Percentiles rank a stretch among this genome's conserved stretches.
These are phyloP conservation scores for Fusarium virguliforme DNA, from an alignment of 2,329 filamentous ascomycete species.

Conservation along the genomic window DNA sequence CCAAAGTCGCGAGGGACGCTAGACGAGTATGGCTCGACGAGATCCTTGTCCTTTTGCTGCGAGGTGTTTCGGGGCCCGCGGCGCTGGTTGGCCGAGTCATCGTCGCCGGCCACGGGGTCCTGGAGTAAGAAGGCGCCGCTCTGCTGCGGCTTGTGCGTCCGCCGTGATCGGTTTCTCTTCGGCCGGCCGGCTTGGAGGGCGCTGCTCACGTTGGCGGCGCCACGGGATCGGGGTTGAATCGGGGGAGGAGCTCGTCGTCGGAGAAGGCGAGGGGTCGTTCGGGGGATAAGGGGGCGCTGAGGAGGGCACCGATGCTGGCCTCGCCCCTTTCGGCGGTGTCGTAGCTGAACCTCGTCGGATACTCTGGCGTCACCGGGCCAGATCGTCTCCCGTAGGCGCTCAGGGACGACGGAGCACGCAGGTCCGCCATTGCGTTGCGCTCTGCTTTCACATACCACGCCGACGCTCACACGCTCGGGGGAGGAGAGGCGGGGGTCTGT, in stretches of 20 bases:
- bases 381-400: slow-evolving; percentile 48
- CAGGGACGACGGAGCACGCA: slow-evolving; percentile 44
- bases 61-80: slow-evolving; percentile 47
- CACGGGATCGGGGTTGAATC: slow-evolving; percentile 41
- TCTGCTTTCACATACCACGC: slow-evolving; percentile 47
- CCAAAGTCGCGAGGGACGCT: slow-evolving; percentile 39
- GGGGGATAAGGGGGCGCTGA: slow-evolving; percentile 43
- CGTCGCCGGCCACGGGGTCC: slow-evolving; percentile 58
- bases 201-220: slow-evolving; percentile 32
- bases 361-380: slow-evolving; percentile 49
- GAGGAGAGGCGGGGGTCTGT: slow-evolving; percentile 35
- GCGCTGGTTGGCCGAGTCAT: slow-evolving; percentile 54
- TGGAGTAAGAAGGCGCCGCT: slow-evolving; percentile 68
- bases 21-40: slow-evolving; percentile 33
- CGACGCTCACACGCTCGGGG: slow-evolving; percentile 31
- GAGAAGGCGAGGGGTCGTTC: slow-evolving; percentile 51
- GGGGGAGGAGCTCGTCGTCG: slow-evolving; percentile 51
- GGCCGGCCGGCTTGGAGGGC: slow-evolving; percentile 44
- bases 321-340: slow-evolving; percentile 47
- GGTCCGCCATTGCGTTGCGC: slow-evolving; percentile 49
- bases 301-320: slow-evolving; percentile 48
- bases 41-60: slow-evolving; percentile 44
- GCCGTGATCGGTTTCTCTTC: slow-evolving; percentile 49
- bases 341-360: slow-evolving; percentile 50
- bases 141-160: slow-evolving; percentile 62